These are phyloP conservation scores for Vaccinium corymbosum DNA, from an alignment of 148 eudicot species.

Conservation along the genomic window DNA sequence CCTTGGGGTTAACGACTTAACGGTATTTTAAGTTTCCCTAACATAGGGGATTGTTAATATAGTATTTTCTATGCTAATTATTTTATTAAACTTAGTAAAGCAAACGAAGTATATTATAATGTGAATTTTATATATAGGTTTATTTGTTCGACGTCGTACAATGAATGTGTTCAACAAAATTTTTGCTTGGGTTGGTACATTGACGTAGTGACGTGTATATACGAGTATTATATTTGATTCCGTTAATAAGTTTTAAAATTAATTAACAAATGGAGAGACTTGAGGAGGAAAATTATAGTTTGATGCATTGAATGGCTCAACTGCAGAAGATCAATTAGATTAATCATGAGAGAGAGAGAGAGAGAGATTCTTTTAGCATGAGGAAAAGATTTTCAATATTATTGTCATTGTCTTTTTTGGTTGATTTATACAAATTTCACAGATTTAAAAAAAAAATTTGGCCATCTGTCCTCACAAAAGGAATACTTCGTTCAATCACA, in stretches of 20 bases:
- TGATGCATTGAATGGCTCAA: conserved; percentile 9
- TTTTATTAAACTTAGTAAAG: conserved; percentile 1
- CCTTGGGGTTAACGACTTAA: too few species aligned
- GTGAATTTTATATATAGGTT: neutral
- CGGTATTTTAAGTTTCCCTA: neutral
- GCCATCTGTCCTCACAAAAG: too few species aligned
- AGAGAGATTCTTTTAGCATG: neutral
- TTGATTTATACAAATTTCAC: too few species aligned
- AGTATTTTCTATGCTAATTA: conserved; percentile 12
- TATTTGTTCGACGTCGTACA: conserved; percentile 4
- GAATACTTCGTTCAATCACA: neutral
- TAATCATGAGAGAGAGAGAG: neutral
- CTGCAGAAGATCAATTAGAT: neutral
- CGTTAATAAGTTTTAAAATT: neutral
- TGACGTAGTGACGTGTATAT: neutral
- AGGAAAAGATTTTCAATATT: neutral
- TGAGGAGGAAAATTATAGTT: neutral
- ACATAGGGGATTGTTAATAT: neutral
- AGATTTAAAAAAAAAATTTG: too few species aligned
- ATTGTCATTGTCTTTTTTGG: neutral
- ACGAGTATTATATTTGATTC: neutral
- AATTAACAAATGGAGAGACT: neutral
- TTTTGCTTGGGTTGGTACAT: neutral
- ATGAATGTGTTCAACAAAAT: neutral
- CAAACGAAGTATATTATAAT: neutral